Evolutionary conservation across 352 stramenopile genomes (phyloP).

Genomic region (Pythium phragmiticola): DNA sequence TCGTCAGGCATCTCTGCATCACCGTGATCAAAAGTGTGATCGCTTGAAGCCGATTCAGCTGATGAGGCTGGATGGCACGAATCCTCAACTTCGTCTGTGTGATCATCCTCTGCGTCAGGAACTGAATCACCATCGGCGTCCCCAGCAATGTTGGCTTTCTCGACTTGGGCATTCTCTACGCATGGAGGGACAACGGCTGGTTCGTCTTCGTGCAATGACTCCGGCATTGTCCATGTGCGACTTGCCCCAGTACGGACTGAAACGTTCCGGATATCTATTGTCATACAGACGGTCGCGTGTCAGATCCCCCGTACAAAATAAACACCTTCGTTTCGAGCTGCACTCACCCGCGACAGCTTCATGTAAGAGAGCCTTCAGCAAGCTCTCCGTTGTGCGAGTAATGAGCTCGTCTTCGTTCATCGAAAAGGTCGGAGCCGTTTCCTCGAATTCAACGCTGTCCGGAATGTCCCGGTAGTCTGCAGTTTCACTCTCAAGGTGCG

Average conservation of each 20-base stretch:
- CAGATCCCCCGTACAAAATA: not conserved
- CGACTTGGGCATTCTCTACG: too few species aligned
- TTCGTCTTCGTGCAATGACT: not conserved
- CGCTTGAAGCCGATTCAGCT: not conserved
- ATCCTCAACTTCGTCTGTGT: not conserved
- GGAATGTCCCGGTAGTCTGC: not conserved
- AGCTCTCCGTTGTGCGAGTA: not conserved
- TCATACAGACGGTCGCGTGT: not conserved
- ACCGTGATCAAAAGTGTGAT: not conserved
- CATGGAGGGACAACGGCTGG: not conserved
- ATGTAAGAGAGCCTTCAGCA: not conserved
- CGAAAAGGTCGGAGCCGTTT: too few species aligned
- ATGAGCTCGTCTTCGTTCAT: not conserved
- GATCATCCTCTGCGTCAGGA: not conserved
- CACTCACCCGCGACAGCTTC: conserved; percentile 1
- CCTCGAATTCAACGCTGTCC: not conserved
- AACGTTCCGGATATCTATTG: conserved; percentile 1
- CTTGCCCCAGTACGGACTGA: not conserved
- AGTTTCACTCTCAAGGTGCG: not conserved
- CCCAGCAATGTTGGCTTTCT: not conserved
- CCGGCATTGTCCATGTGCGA: not conserved
- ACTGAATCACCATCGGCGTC: not conserved
- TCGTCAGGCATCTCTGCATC: not conserved
- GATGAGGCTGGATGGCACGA: not conserved
- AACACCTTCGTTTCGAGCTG: not conserved